phyloP scores from a whole-genome alignment of 23 red algal genomes.

The Gracilaria gracilis region DNA sequence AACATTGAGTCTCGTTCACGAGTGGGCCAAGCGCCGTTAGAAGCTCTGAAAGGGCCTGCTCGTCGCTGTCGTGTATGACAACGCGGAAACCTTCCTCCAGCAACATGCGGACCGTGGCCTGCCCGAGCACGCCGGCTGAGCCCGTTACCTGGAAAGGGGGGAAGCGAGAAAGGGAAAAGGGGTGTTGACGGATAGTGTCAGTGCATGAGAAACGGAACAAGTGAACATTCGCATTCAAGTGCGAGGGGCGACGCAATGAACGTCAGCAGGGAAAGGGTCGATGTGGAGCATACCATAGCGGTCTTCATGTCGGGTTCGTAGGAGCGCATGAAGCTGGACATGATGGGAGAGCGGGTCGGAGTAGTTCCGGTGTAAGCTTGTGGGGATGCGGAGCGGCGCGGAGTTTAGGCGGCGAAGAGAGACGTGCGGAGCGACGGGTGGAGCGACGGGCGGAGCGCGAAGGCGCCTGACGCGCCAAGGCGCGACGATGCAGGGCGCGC shows the following conservation, averaged over 20 bases:
- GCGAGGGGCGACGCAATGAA: neutral
- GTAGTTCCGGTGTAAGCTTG: neutral
- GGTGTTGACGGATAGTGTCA: neutral
- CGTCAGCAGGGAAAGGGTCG: neutral
- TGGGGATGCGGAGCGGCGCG: neutral
- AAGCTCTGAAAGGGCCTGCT: constrained; percentile 82
- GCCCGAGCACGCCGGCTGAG: constrained; percentile 92
- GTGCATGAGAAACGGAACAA: neutral
- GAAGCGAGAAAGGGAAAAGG: neutral
- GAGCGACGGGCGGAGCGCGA: constrained; percentile 24
- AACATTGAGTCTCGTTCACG: constrained; percentile 75
- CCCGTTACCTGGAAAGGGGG: constrained; percentile 82
- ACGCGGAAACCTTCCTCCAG: constrained; percentile 93
- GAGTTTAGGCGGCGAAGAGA: neutral
- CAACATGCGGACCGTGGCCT: constrained; percentile 91
- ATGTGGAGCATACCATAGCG: constrained; percentile 81
- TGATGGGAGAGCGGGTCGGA: neutral
- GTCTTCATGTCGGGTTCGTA: constrained; percentile 90
- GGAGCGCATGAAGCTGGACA: constrained; percentile 58
- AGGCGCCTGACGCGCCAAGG: constrained; percentile 60
- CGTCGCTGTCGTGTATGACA: constrained; percentile 92
- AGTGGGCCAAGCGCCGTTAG: constrained; percentile 77
- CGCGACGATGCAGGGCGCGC: constrained; percentile 35
- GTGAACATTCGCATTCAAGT: neutral
- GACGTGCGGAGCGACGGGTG: constrained; percentile 12